Evolutionary conservation across 306 rosid genomes (phyloP).

Genomic region (Prunus fruticosa): DNA sequence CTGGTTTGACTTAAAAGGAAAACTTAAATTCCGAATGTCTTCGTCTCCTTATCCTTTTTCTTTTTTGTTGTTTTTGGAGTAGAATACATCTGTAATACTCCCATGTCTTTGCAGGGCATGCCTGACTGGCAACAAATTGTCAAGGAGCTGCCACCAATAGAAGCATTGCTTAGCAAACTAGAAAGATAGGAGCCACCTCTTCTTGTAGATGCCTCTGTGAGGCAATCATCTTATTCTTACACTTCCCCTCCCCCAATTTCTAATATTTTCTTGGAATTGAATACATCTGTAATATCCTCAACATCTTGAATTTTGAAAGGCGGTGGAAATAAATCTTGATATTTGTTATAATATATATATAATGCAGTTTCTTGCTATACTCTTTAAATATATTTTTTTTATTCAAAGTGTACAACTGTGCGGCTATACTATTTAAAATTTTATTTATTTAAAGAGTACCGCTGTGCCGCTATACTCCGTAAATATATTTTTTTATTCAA

Average conservation of each 20-base stretch:
- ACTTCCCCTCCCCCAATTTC: background rate
- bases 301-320: background rate
- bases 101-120: constrained; percentile 66
- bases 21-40: background rate
- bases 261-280: background rate
- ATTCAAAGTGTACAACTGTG: too few relatives aligned
- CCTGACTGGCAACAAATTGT: constrained; percentile 92
- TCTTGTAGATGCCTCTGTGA: constrained; percentile 10
- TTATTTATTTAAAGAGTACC: too few relatives aligned
- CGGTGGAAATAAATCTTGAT: background rate
- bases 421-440: too few relatives aligned
- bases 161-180: constrained; percentile 85
- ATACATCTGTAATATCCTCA: background rate
- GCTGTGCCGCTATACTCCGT: too few relatives aligned
- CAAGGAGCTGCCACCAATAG: constrained; percentile 85
- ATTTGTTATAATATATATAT: background rate
- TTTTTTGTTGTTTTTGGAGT: background rate
- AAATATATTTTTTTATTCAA: too few relatives aligned
- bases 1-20: background rate
- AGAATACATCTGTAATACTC: background rate
- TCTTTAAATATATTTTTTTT: rapidly evolving
- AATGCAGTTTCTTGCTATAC: too few relatives aligned
- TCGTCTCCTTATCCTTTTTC: background rate
- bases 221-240: background rate
- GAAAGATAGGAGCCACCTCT: constrained; percentile 47